These are phyloP conservation scores for Populus alba DNA, from an alignment of 345 rosid genomes.

Conservation along the genomic window DNA sequence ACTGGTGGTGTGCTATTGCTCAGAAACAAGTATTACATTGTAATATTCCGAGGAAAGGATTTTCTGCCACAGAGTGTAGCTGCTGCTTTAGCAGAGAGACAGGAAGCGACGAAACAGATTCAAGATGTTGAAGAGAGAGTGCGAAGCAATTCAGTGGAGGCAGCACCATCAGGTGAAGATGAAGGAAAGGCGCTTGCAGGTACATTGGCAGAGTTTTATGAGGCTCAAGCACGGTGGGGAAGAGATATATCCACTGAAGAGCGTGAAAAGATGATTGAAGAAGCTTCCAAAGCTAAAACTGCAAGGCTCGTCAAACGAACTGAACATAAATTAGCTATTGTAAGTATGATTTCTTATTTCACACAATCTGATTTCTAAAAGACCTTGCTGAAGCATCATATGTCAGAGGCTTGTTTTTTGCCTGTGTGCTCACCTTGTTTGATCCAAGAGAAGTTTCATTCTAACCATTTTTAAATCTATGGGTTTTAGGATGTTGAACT, in stretches of 20 bases:
- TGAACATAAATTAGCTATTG: conserved; percentile 79
- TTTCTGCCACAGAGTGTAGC: conserved; percentile 88
- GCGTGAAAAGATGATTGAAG: conserved; percentile 83
- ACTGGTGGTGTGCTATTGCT: conserved; percentile 93
- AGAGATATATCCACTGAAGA: conserved; percentile 70
- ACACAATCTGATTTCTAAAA: not conserved
- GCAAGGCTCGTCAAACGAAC: conserved; percentile 62
- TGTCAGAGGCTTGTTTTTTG: not conserved
- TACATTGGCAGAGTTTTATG: conserved; percentile 91
- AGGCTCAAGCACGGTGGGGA: conserved; percentile 97
- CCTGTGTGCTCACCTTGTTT: too few species aligned
- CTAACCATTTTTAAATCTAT: not conserved
- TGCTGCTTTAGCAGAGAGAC: conserved; percentile 79
- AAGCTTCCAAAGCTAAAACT: conserved; percentile 67
- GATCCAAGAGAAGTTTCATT: not conserved
- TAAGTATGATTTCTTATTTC: conserved; percentile 39
- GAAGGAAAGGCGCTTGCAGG: conserved; percentile 72
- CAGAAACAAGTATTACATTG: conserved; percentile 90
- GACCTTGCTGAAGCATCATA: not conserved
- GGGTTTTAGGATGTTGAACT: not conserved
- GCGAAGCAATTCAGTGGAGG: conserved; percentile 46
- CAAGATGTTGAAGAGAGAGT: conserved; percentile 84
- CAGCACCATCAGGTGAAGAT: conserved; percentile 44
- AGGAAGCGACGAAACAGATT: conserved; percentile 65
- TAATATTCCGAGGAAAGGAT: conserved; percentile 96